These are phyloP conservation scores for Stropharia rugosoannulata DNA, from an alignment of 768 basidiomycete genomes.

Conservation along the genomic window DNA sequence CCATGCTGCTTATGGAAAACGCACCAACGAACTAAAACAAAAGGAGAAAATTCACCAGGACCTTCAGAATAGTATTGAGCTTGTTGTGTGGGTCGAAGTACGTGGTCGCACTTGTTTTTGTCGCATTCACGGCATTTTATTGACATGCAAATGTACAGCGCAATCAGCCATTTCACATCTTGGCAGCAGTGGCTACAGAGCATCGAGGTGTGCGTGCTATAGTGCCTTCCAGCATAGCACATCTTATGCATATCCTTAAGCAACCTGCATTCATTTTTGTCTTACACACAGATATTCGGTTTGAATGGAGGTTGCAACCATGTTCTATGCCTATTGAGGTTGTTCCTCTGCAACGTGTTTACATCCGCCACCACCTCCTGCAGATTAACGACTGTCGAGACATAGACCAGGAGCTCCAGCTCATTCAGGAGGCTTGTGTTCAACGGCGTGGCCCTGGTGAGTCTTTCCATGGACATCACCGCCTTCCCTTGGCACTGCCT, in stretches of 20 bases:
- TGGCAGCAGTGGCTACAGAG: neutral
- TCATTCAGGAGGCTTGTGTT: neutral
- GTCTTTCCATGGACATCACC: neutral
- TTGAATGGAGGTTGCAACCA: neutral
- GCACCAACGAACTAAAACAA: neutral
- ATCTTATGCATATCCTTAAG: neutral
- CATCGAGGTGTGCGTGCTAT: neutral
- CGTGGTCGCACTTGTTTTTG: neutral
- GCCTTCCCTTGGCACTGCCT: neutral
- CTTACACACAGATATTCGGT: neutral
- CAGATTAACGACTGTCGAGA: neutral
- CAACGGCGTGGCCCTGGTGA: neutral
- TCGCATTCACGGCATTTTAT: neutral
- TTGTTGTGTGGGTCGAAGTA: neutral
- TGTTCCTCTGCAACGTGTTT: neutral
- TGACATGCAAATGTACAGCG: neutral
- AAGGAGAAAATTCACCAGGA: neutral
- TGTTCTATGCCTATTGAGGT: neutral
- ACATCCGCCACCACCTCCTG: neutral
- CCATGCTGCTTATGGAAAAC: neutral
- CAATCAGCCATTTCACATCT: neutral
- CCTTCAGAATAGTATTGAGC: neutral
- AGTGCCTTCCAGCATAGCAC: neutral
- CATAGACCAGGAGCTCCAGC: neutral
- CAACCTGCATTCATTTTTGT: neutral